Evolutionary conservation across 2,329 filamentous ascomycete genomes (phyloP), one percentile per base, ranked within the genome.

Genomic region (Paramyrothecium roridum): DNA sequence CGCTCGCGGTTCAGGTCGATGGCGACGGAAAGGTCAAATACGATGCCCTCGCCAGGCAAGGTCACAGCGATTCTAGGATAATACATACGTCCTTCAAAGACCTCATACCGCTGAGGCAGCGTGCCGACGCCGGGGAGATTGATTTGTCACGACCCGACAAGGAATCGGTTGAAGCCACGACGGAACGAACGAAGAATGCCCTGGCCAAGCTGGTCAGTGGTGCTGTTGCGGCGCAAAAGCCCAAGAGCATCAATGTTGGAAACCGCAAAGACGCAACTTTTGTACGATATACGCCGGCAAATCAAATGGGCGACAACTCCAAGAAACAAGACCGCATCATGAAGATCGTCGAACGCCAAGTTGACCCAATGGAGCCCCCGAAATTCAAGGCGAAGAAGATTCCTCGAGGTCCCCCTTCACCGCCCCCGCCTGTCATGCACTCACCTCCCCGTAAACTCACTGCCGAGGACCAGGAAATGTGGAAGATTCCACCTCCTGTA

Each of bases 301-400:
- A 95, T 65, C 95, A 99, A 76, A 97, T 99, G 91, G 95, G 95
- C 13, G 91, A 85, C 66, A 80, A 92, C 70, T 86, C 84, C 43
- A 88, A 87, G 72, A 96, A 96, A 76, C 91, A 92, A 65, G 93
- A 98, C 66, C 87, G 95, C 16, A 96, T 99, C 61, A 96, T 99
- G 85, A 98, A 98, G 79, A 98, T 99, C 73, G 91, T 97, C 40
- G 91, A 97, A 72, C 83, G 91, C 54, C 93, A 98, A 71, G 83
- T 88, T 63, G 95, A 99, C 73, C 95, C 95, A 0, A 90, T 97
- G 88, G 93, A 97, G 68, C 95, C 95, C 1, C 93, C 95, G 2
- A 98, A 97, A 68, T 97, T 98, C 78, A 98, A 98, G 75, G 91
- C 97, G 77, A 98, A 98, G 80, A 96, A 97, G 76, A 96, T 99